Evolutionary conservation across 495 filamentous ascomycete genomes (phyloP), one percentile per base, ranked within the genome.

Genomic region (Melanomma pulvis-pyrius): DNA sequence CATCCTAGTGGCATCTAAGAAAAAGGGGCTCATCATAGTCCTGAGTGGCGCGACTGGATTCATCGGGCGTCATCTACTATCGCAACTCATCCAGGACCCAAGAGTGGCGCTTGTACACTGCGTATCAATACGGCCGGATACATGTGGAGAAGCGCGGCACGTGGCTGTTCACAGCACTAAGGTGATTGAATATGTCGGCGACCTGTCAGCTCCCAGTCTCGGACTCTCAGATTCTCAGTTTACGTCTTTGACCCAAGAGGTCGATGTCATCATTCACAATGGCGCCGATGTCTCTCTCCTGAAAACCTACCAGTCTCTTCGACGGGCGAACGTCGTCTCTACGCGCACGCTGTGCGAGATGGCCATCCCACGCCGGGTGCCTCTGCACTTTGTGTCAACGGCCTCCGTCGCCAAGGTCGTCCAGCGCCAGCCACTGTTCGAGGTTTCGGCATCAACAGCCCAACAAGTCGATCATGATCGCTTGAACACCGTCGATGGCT

Each of bases 401-500:
- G 29, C 2, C 2, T n/a, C 26, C 25, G 55, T 47, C 8, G n/a
- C n/a, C n/a, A n/a, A n/a, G n/a, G n/a, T n/a, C n/a, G n/a, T n/a
- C n/a, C n/a, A n/a, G n/a, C n/a, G n/a, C n/a, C n/a, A n/a, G n/a
- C 17, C 12, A 13, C 5, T 17, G 8, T 53, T 9, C 24, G 50
- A 15, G 25, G 9, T 7, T 9, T 34, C n/a, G 6, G 12, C n/a
- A 17, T 52, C 61, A 6, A 51, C 61, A 41, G 13, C 49, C 26
- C n/a, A n/a, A n/a, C n/a, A n/a, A n/a, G n/a, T n/a, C n/a, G n/a
- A n/a, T n/a, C n/a, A n/a, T n/a, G n/a, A n/a, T n/a, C n/a, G n/a
- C n/a, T n/a, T n/a, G n/a, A 56, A 61, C 29, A 59, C 59, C 6
- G 19, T 12, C 1, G 54, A 68, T 30, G 65, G 65, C 1, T 68